Evolutionary conservation across 495 filamentous ascomycete genomes (phyloP).

Genomic region (Neurospora discreta): DNA sequence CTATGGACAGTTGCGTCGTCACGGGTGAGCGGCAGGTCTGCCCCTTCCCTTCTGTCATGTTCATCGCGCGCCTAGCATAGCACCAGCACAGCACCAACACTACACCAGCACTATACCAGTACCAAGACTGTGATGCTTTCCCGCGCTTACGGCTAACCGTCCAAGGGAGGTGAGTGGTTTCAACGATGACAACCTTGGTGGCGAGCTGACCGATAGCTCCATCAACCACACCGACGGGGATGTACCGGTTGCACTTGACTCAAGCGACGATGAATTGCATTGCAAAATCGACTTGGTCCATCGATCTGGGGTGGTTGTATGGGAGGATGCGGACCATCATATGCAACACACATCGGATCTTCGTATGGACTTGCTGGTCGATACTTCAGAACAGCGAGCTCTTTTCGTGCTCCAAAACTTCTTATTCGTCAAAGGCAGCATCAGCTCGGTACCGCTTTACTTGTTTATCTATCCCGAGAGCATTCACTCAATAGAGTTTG

Average conservation of each 20-base stretch:
- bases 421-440: too few species aligned
- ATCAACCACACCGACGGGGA: background rate
- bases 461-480: background rate
- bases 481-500: background rate
- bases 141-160: background rate
- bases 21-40: background rate
- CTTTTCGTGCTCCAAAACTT: too few species aligned
- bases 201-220: background rate
- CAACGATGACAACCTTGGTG: background rate
- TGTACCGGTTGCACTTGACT: background rate
- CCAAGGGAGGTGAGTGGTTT: slow-evolving; percentile 2
- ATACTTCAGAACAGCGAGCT: background rate
- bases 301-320: background rate
- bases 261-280: background rate
- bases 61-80: background rate
- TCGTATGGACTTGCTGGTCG: too few species aligned
- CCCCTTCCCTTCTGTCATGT: background rate
- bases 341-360: background rate
- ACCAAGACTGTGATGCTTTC: background rate
- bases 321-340: background rate
- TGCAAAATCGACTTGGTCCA: background rate
- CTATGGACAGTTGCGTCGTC: background rate
- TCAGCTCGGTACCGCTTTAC: too few species aligned
- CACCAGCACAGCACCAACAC: background rate
- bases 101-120: background rate